Evolutionary conservation across 352 stramenopile genomes (phyloP).

Genomic region (Phytophthora melonis): DNA sequence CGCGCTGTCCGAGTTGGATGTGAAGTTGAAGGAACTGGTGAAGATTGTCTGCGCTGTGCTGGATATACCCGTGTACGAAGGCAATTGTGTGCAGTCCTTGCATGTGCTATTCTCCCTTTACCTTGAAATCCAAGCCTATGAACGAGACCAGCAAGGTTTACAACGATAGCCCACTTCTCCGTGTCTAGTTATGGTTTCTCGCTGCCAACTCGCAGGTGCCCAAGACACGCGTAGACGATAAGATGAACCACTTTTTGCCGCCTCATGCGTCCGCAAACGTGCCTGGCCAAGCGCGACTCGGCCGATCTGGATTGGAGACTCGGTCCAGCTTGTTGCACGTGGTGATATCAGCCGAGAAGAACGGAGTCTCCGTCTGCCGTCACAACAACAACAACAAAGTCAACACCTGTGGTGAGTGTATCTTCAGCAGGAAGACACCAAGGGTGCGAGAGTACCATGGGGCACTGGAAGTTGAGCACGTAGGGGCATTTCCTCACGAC

Average conservation of each 20-base stretch:
- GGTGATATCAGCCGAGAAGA: conserved; percentile 75
- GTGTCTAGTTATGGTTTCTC: conserved; percentile 18
- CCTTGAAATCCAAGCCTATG: conserved; percentile 72
- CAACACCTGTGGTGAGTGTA: not conserved
- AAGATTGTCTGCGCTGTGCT: conserved; percentile 90
- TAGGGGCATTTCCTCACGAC: conserved; percentile 88
- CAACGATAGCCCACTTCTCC: conserved; percentile 34
- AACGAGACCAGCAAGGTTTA: conserved; percentile 49
- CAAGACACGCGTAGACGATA: not conserved
- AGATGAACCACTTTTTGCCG: not conserved
- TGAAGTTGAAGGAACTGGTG: conserved; percentile 87
- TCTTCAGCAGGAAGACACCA: not conserved
- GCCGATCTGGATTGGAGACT: conserved; percentile 69
- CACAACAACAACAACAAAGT: conserved; percentile 7
- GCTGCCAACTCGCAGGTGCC: conserved; percentile 6
- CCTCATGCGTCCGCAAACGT: conserved; percentile 71
- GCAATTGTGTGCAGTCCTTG: conserved; percentile 87
- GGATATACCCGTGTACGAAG: conserved; percentile 92
- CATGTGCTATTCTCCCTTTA: conserved; percentile 94
- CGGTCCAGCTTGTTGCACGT: conserved; percentile 86
- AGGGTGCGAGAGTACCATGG: conserved; percentile 46
- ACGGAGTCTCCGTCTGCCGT: conserved; percentile 68
- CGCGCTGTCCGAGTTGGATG: conserved; percentile 70
- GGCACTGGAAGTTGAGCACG: conserved; percentile 87
- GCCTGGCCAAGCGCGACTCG: conserved; percentile 70